Evolutionary conservation across 2,329 filamentous ascomycete species (phyloP), one percentile per base, ranked within the genome.

Genomic region (Onygenales sp.): DNA sequence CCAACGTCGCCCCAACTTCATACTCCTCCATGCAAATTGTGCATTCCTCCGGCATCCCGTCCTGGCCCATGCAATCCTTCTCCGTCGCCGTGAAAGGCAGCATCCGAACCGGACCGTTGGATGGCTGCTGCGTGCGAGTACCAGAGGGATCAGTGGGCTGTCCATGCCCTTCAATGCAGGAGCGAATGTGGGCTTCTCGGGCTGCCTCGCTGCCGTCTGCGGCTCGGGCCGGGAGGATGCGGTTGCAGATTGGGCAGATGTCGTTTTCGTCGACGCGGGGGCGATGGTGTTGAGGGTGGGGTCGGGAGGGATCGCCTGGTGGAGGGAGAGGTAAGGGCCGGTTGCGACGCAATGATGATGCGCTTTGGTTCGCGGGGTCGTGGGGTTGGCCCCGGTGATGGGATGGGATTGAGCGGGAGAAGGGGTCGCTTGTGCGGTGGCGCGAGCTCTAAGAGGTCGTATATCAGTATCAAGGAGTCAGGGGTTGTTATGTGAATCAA

Each of bases 1-100:
- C 80, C 70, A 85, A 71, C 59, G 76, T 71, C 60, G 81, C 77
- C 0, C 81, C 81, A 9, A 76, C 74, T 59, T 80, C 75, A 62
- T 84, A 84, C 52, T 85, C 82, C 57, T 83, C 81, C 62, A 84
- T 79, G 63, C 82, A 85, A 50, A 85, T 84, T 7, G 80, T 76
- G 57, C 82, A 85, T 61, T 85, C 82, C 42, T 77, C 76, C 50
- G 69, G 59, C 43, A 72, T 73, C 14, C 78, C 75, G 52, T 81
- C 77, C 21, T 72, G 68, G 4, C 76, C 76, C 1, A 78, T 63
- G 59, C 81, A 84, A 57, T 85, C 82, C 62, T 85, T 85, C 64
- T 85, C 82, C 0, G 78, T 83, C 0, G 82, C 81, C 5, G 67
- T 72, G 58, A 82, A 84, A 2, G 63, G 63, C 11, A 74, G 58